Evolutionary conservation across 1,139 yeast genomes (phyloP), one percentile per base, ranked within the genome.

Genomic region (Debaryomyces nepalensis): DNA sequence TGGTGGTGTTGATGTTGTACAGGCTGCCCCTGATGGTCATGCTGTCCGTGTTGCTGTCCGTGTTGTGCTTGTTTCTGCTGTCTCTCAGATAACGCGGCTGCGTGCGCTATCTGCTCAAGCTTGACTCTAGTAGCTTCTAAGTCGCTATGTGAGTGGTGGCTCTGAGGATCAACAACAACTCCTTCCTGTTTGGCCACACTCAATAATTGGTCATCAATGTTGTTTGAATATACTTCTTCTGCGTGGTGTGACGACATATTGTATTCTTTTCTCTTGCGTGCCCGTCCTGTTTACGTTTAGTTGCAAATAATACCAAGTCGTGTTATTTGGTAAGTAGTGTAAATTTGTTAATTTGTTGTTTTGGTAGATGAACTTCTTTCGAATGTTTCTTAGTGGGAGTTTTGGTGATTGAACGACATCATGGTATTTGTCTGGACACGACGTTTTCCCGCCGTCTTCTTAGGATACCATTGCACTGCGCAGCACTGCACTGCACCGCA

Each of bases 121-220:
- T 66, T 68, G 26, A 61, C 59, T 42, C 66, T 50, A 20, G 57
- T 52, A 37, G 53, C 64, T 24, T 55, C 65, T 50, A 64, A 56
- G 41, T 59, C 66, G 37, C 55, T 60, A 40, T 55, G 62, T 26
- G 54, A 57, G 23, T 45, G 48, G 15, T 34, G 35, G 9, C 37
- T 27, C 21, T 41, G 44, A 9, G 42, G 49, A 14, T 46, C 45
- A 9, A 46, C 49, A 24, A 59, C 64, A 10, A 59, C 69, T 40
- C 59, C 64, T 44, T 60, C 61, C 48, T 62, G 69, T 46, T 67
- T 67, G 35, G 64, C 71, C 15, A 65, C 75, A 35, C 64, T 60
- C 37, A 72, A 62, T 44, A 73, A 61, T 54, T 73, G 78, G 53
- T 73, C 77, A 50, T 73, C 78, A 45, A 73, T 73, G 53, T 71